Evolutionary conservation across 805 yeast genomes (phyloP).

Genomic region (Huiozyma sinensis): DNA sequence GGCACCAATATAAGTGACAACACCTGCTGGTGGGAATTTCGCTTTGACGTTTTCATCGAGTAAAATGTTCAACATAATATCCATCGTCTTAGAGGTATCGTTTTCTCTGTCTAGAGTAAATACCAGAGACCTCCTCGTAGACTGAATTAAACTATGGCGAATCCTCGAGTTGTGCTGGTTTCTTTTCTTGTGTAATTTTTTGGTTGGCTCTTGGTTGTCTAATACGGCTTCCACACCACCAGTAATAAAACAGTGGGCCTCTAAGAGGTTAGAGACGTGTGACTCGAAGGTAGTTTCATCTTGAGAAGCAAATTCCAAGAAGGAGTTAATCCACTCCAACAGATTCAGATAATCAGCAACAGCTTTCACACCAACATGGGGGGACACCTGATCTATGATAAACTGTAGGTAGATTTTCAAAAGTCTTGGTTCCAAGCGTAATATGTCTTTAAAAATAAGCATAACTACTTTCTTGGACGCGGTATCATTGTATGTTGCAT

Average conservation of each 20-base stretch:
- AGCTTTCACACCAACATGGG: conserved; percentile 35
- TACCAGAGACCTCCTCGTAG: conserved; percentile 19
- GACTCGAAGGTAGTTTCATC: conserved; percentile 18
- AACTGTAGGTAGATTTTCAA: conserved; percentile 31
- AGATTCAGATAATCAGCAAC: conserved; percentile 46
- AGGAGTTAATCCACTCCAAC: conserved; percentile 43
- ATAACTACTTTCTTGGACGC: conserved; percentile 36
- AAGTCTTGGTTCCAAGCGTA: conserved; percentile 26
- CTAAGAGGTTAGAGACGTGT: conserved; percentile 31
- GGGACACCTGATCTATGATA: conserved; percentile 27
- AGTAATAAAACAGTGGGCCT: conserved; percentile 29
- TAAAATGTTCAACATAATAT: conserved; percentile 6
- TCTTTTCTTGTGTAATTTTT: conserved; percentile 16
- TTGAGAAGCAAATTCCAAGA: conserved; percentile 21
- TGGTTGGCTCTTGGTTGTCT: conserved; percentile 17
- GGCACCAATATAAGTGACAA: conserved; percentile 29
- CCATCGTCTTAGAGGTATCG: conserved; percentile 6
- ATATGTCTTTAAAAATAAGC: conserved; percentile 30
- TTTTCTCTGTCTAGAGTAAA: conserved; percentile 10
- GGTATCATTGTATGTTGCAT: conserved; percentile 40
- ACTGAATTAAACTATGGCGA: conserved; percentile 27
- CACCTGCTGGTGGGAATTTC: conserved; percentile 27
- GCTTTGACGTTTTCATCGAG: conserved; percentile 10
- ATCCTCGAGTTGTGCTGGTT: conserved; percentile 33
- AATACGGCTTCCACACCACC: conserved; percentile 20